Evolutionary conservation across 2,329 filamentous ascomycete species (phyloP).

Genomic region (Verticillium dahliae): DNA sequence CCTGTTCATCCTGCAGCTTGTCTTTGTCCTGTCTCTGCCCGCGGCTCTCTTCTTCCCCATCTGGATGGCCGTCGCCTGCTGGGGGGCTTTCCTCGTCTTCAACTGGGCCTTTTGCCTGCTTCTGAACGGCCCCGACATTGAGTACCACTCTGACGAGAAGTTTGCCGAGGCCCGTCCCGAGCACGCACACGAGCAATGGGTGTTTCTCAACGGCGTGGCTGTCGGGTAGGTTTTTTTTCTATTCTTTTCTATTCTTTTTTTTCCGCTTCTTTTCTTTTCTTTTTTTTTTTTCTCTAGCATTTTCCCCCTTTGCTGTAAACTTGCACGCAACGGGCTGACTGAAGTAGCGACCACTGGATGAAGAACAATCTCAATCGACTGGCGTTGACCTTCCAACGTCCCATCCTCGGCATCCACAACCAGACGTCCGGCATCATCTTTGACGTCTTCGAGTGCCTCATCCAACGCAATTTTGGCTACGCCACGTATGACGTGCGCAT

Average conservation of each 20-base stretch:
- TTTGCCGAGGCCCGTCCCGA: slow-evolving; percentile 42
- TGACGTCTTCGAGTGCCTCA: slow-evolving; percentile 69
- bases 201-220: slow-evolving; percentile 72
- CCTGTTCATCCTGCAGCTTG: slow-evolving; percentile 51
- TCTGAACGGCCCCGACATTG: slow-evolving; percentile 43
- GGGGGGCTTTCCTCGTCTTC: slow-evolving; percentile 37
- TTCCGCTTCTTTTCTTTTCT: slow-evolving; percentile 9
- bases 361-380: slow-evolving; percentile 65
- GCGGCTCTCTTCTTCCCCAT: slow-evolving; percentile 39
- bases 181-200: slow-evolving; percentile 63
- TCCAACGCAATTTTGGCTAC: slow-evolving; percentile 70
- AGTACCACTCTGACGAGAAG: slow-evolving; percentile 45
- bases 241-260: not conserved
- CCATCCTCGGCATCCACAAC: slow-evolving; percentile 69
- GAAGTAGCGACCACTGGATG: slow-evolving; percentile 56
- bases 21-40: slow-evolving; percentile 54
- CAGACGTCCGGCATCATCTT: slow-evolving; percentile 68
- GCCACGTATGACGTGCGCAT: slow-evolving; percentile 61
- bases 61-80: slow-evolving; percentile 34
- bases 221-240: slow-evolving; percentile 40
- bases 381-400: slow-evolving; percentile 64
- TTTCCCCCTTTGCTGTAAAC: no score
- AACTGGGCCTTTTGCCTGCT: slow-evolving; percentile 46
- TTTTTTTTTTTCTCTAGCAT: no score
- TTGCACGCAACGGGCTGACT: not conserved